Evolutionary conservation across 192 early-diverging fungal species (phyloP).

Genomic region (Glomus cerebriforme): DNA sequence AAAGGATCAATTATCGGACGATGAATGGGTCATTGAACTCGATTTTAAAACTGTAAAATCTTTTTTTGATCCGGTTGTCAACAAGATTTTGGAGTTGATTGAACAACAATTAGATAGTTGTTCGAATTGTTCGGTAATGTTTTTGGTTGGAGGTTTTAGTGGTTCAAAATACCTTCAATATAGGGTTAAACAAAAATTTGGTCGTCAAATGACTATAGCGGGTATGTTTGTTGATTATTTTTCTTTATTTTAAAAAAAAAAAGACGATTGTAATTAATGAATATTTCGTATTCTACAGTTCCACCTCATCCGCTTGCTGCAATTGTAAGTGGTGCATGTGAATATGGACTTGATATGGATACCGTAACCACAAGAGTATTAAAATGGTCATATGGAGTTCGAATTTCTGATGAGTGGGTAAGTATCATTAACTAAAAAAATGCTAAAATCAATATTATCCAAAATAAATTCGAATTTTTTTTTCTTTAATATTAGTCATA

Average conservation of each 20-base stretch:
- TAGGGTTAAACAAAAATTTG: constrained; percentile 10
- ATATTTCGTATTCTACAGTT: no score
- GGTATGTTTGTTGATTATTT: background rate
- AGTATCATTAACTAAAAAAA: background rate
- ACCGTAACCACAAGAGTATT: constrained; percentile 1
- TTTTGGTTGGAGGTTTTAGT: no score
- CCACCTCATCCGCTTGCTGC: background rate
- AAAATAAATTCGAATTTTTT: background rate
- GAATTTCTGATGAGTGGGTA: background rate
- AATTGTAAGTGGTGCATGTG: background rate
- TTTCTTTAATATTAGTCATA: background rate
- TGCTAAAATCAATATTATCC: no score
- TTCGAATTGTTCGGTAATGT: background rate
- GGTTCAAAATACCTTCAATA: constrained; percentile 1
- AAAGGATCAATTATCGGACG: background rate
- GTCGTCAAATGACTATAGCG: background rate
- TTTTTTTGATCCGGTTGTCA: constrained; percentile 36
- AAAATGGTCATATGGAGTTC: constrained; percentile 18
- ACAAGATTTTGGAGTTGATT: background rate
- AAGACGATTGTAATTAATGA: background rate
- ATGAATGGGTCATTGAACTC: background rate
- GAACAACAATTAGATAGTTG: background rate
- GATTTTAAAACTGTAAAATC: constrained; percentile 30
- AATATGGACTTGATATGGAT: constrained; percentile 20
- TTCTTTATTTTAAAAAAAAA: background rate